Percentiles rank a stretch among this genome's conserved stretches.
These are phyloP conservation scores for Grigorovia transvaalensis DNA, from an alignment of 805 yeast genomes.

Conservation along the genomic window DNA sequence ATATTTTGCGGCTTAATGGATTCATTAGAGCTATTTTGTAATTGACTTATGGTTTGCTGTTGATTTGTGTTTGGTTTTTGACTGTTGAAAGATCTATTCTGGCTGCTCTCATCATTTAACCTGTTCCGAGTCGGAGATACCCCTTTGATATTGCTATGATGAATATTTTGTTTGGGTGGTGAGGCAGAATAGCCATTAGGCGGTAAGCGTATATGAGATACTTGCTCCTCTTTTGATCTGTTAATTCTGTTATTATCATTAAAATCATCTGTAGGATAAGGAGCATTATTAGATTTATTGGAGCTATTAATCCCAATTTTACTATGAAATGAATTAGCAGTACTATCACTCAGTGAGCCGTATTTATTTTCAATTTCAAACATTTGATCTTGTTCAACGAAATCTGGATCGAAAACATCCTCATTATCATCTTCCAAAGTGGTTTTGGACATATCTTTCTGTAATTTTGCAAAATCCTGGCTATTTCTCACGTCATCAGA, in stretches of 20 bases:
- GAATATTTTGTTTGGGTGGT: not conserved
- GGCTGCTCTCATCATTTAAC: not conserved
- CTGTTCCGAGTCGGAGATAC: not conserved
- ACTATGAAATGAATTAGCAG: not conserved
- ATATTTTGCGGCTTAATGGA: not conserved
- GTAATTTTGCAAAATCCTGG: not conserved
- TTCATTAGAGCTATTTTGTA: not conserved
- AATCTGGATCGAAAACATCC: constrained; percentile 23
- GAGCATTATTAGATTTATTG: not conserved
- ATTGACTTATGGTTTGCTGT: not conserved
- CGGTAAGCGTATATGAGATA: constrained; percentile 2
- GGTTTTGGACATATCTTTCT: not conserved
- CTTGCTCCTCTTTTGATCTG: constrained; percentile 1
- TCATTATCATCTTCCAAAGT: constrained; percentile 3
- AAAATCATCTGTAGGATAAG: constrained; percentile 1
- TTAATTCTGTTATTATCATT: not conserved
- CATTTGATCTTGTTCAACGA: constrained; percentile 16
- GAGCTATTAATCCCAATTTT: not conserved
- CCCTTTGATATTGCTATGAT: not conserved
- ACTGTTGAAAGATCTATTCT: not conserved
- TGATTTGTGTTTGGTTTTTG: not conserved
- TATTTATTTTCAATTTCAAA: constrained; percentile 5
- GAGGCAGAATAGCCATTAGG: not conserved
- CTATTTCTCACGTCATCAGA: not conserved
- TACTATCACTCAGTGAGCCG: not conserved